A percentile compares a stretch with the other conserved stretches of the same genome.
phyloP scores from a whole-genome alignment of 208 protist genomes.

The Borovskyia barvae region DNA sequence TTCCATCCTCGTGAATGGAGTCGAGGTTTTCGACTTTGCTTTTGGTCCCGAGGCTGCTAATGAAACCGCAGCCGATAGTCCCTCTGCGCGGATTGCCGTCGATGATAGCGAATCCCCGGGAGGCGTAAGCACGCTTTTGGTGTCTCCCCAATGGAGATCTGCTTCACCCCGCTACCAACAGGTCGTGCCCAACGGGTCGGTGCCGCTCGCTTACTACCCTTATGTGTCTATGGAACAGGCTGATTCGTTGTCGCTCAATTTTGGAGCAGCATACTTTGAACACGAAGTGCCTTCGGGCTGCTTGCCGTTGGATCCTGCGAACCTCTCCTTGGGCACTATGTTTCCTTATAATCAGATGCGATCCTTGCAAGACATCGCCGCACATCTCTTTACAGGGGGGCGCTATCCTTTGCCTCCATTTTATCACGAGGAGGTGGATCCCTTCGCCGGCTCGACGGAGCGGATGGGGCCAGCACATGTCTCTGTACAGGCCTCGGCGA shows the following conservation, averaged over 20 bases:
- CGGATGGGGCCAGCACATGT: slow-evolving; percentile 86
- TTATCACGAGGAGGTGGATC: slow-evolving; percentile 83
- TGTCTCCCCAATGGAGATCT: background rate
- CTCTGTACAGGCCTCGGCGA: slow-evolving; percentile 61
- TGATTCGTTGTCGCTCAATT: slow-evolving; percentile 79
- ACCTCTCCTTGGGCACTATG: slow-evolving; percentile 67
- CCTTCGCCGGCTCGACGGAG: slow-evolving; percentile 72
- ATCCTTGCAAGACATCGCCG: slow-evolving; percentile 78
- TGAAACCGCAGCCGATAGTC: slow-evolving; percentile 17
- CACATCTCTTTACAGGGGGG: slow-evolving; percentile 68
- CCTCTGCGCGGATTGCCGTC: slow-evolving; percentile 13
- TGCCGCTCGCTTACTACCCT: slow-evolving; percentile 50
- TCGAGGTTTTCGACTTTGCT: slow-evolving; percentile 34
- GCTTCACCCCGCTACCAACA: background rate
- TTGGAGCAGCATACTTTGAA: slow-evolving; percentile 86
- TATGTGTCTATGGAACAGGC: slow-evolving; percentile 68
- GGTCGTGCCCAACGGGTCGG: background rate
- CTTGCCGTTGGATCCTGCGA: slow-evolving; percentile 78
- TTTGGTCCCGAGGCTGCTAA: slow-evolving; percentile 40
- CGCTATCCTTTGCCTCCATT: slow-evolving; percentile 72
- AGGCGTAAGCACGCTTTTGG: background rate
- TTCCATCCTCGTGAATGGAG: slow-evolving; percentile 74
- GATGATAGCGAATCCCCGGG: background rate
- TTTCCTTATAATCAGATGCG: slow-evolving; percentile 90
- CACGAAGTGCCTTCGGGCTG: slow-evolving; percentile 67